phyloP scores from a whole-genome alignment of 768 basidiomycete genomes.

The Lentinula aciculospora region DNA sequence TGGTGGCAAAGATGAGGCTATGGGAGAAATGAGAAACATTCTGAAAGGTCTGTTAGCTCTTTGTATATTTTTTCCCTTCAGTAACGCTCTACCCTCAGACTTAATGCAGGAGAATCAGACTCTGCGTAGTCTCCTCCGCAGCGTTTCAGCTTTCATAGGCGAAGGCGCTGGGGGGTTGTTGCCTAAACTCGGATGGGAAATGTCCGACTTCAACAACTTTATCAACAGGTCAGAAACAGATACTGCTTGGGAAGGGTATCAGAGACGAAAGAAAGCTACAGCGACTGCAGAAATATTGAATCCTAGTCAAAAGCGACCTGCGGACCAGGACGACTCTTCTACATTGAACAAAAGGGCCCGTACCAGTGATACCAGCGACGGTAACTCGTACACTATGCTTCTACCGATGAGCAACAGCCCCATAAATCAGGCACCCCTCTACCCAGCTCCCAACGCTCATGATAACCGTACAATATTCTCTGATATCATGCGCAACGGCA shows the following conservation, averaged over 20 bases:
- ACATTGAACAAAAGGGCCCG: slow-evolving; percentile 47
- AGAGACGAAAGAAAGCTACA: slow-evolving; percentile 52
- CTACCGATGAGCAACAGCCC: slow-evolving; percentile 42
- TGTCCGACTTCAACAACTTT: slow-evolving; percentile 73
- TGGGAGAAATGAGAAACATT: slow-evolving; percentile 77
- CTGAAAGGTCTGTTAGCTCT: slow-evolving; percentile 51
- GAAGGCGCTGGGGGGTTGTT: slow-evolving; percentile 79
- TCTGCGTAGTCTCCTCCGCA: slow-evolving; percentile 73
- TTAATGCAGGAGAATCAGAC: slow-evolving; percentile 88
- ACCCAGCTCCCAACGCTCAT: slow-evolving; percentile 34
- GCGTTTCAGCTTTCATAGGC: slow-evolving; percentile 75
- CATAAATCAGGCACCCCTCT: slow-evolving; percentile 33
- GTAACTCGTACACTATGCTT: slow-evolving; percentile 52
- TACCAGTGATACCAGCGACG: slow-evolving; percentile 28
- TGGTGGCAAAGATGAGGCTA: slow-evolving; percentile 85
- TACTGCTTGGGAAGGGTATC: slow-evolving; percentile 88
- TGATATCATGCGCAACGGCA: slow-evolving; percentile 50
- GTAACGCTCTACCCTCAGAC: slow-evolving; percentile 34
- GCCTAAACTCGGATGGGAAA: slow-evolving; percentile 74
- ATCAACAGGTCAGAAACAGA: slow-evolving; percentile 88
- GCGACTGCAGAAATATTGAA: slow-evolving; percentile 17
- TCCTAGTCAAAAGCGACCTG: slow-evolving; percentile 43
- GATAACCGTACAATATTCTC: slow-evolving; percentile 47
- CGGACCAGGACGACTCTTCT: slow-evolving; percentile 37
- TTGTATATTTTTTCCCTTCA: neutral